A percentile compares a stretch with the other conserved stretches of the same genome.
phyloP scores from a whole-genome alignment of 352 stramenopile genomes.

The Phytophthora syringae region DNA sequence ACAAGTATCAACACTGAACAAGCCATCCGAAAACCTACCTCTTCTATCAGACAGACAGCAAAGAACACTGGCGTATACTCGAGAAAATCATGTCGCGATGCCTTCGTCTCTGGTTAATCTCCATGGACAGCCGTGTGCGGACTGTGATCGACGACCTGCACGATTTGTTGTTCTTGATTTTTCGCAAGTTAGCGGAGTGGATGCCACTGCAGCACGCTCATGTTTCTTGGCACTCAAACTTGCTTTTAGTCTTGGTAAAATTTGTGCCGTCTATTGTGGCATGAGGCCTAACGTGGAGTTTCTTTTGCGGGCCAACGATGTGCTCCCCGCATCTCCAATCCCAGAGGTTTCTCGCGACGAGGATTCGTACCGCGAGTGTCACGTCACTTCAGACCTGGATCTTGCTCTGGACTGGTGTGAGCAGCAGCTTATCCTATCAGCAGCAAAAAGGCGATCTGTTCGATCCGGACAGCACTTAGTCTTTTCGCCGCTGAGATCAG shows the following conservation, averaged over 20 bases:
- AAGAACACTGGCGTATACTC: slow-evolving; percentile 10
- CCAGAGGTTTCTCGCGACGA: slow-evolving; percentile 10
- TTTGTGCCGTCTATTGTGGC: slow-evolving; percentile 72
- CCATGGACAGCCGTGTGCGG: slow-evolving; percentile 42
- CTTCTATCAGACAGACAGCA: slow-evolving; percentile 20
- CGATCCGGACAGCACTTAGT: slow-evolving; percentile 38
- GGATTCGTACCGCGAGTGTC: slow-evolving; percentile 19
- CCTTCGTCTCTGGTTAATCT: slow-evolving; percentile 47
- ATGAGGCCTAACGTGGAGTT: slow-evolving; percentile 63
- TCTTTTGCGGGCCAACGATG: slow-evolving; percentile 64
- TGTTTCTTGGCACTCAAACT: slow-evolving; percentile 78
- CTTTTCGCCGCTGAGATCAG: slow-evolving; percentile 29
- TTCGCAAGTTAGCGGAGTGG: slow-evolving; percentile 75
- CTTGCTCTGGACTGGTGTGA: slow-evolving; percentile 72
- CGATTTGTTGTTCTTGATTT: slow-evolving; percentile 84
- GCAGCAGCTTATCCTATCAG: slow-evolving; percentile 59
- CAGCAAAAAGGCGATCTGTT: slow-evolving; percentile 44
- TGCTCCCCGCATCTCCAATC: slow-evolving; percentile 23
- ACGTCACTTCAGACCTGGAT: slow-evolving; percentile 57
- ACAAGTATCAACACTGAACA: neutral
- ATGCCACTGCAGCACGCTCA: slow-evolving; percentile 74
- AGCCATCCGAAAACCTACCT: slow-evolving; percentile 10
- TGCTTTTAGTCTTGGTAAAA: slow-evolving; percentile 52
- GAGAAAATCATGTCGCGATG: slow-evolving; percentile 17
- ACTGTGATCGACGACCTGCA: slow-evolving; percentile 42